Base-by-base conservation (phyloP, 176 grass and related monocot genomes). In the Lolium rigidum region DNA sequence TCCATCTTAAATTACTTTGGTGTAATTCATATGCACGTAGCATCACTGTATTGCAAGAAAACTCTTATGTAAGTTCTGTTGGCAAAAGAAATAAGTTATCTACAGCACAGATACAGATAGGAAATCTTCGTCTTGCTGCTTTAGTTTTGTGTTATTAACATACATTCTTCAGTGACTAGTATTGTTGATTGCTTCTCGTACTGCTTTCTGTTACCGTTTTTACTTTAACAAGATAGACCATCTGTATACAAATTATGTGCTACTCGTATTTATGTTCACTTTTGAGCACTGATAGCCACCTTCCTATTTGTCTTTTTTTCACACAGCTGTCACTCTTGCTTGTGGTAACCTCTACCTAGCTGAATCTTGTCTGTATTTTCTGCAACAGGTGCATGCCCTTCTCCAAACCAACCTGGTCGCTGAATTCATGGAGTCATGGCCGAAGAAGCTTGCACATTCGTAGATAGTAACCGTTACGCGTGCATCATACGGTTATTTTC, bases 341-440 rank as follows among this genome's bases (percentile, higher is more conserved):
- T 77, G 46, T 39, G 26, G 10, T 67, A 41, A 9, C 3, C 22
- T 48, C 74, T 61, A 72, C 10, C n/a, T 55, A 22, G 11, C 82
- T 85, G 57, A 80, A 57, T 35, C 22, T 68, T 66, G 43, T 44
- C 21, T 72, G 46, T 44, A 35, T 83, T 86, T 39, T 18, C 62
- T 83, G 20, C 21, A 59, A 49, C 73, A 83, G 80, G 72, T 76
- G 4, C 44, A 25, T 49, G 11, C 44, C 70, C 48, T 9, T 31
- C 7, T 66, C 31, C 46, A 17, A 28, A 71, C 80, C n/a, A 48
- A 67, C 78, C 65, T 51, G 61, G 62, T 14, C 28, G 78, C 69
- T 5, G 46, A 80, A 79, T 74, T 76, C 24, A 37, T 85, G 12
- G 48, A 51, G 48, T 22, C 73, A 5, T 76, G 10, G 7, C 0